These are phyloP conservation scores for Xylona heveae DNA, from an alignment of 495 filamentous ascomycete genomes.

Conservation along the genomic window DNA sequence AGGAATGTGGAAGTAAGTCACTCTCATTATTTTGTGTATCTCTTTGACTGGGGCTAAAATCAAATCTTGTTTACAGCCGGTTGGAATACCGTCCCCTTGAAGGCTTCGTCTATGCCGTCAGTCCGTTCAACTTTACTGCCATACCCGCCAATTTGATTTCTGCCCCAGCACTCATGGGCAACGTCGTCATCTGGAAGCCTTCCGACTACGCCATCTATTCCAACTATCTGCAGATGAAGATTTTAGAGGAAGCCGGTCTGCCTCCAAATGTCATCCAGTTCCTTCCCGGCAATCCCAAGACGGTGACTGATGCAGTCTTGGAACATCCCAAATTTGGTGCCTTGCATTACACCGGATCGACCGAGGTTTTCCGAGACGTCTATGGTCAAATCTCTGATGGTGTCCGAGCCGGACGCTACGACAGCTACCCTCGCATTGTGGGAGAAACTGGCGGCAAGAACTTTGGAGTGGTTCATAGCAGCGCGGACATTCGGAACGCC, in stretches of 20 bases:
- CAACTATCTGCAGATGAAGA: slow-evolving; percentile 57
- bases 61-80: slow-evolving; percentile 20
- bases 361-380: slow-evolving; percentile 56
- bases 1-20: slow-evolving; percentile 51
- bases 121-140: slow-evolving; percentile 81
- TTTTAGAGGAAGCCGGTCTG: slow-evolving; percentile 72
- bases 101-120: slow-evolving; percentile 72
- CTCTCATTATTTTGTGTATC: slow-evolving; percentile 8
- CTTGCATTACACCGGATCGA: slow-evolving; percentile 66
- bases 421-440: slow-evolving; percentile 59
- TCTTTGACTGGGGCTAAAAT: background rate
- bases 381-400: slow-evolving; percentile 50
- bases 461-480: slow-evolving; percentile 62
- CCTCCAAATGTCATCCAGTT: slow-evolving; percentile 68
- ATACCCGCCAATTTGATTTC: slow-evolving; percentile 60
- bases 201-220: slow-evolving; percentile 55
- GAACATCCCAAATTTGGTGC: slow-evolving; percentile 49
- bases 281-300: slow-evolving; percentile 53
- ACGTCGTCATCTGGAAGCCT: slow-evolving; percentile 81
- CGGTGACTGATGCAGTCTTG: slow-evolving; percentile 47
- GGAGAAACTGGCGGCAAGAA: slow-evolving; percentile 86
- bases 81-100: slow-evolving; percentile 68
- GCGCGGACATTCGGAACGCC: slow-evolving; percentile 55
- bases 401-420: slow-evolving; percentile 43
- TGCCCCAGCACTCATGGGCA: slow-evolving; percentile 57